Evolutionary conservation across 2,329 filamentous ascomycete genomes (phyloP).

Genomic region (Fusarium compactum): DNA sequence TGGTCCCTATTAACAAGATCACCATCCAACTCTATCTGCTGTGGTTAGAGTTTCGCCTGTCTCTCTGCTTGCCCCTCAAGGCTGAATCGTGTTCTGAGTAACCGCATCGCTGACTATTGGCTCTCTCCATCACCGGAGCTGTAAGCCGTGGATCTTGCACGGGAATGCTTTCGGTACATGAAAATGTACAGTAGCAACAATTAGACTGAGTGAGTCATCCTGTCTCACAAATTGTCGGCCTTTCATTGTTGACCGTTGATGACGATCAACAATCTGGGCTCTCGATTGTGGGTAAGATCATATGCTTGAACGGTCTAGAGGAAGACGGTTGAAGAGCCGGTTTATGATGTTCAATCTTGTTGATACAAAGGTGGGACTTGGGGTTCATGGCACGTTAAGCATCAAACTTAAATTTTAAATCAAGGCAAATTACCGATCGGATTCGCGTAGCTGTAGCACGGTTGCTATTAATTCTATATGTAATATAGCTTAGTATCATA

Average conservation of each 20-base stretch:
- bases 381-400: constrained; percentile 2
- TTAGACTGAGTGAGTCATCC: constrained; percentile 25
- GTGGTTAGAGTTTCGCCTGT: constrained; percentile 26
- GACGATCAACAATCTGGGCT: constrained; percentile 6
- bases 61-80: constrained; percentile 27
- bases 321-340: background rate
- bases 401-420: constrained; percentile 7
- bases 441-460: constrained; percentile 4
- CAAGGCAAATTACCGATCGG: background rate
- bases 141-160: constrained; percentile 6
- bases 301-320: constrained; percentile 6
- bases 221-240: background rate
- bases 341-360: constrained; percentile 10
- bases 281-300: constrained; percentile 23
- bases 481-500: background rate
- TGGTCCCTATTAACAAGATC: constrained; percentile 19
- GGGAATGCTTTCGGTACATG: constrained; percentile 4
- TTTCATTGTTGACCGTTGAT: constrained; percentile 9
- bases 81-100: constrained; percentile 23
- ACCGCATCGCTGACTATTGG: constrained; percentile 12
- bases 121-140: constrained; percentile 33
- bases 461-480: background rate
- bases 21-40: constrained; percentile 17
- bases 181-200: background rate
- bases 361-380: constrained; percentile 2